These are phyloP conservation scores for Curvularia sp. DNA, from an alignment of 2,329 filamentous ascomycete species.

Conservation along the genomic window DNA sequence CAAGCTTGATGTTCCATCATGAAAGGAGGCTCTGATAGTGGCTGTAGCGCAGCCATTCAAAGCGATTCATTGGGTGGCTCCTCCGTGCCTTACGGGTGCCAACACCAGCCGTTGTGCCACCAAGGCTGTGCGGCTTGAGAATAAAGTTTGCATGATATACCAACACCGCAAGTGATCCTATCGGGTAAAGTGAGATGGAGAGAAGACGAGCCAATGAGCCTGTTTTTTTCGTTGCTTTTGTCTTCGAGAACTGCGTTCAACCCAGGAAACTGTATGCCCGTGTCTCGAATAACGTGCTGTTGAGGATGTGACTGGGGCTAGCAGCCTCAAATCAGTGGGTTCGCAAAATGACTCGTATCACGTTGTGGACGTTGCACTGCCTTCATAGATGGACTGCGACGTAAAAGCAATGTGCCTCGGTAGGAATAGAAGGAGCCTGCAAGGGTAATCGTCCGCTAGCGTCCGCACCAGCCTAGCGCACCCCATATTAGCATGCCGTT, in stretches of 20 bases:
- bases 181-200: not conserved
- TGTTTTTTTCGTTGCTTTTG: not conserved
- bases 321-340: not conserved
- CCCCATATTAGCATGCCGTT: conserved; percentile 2
- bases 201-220: not conserved
- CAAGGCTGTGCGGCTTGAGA: not conserved
- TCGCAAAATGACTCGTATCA: not conserved
- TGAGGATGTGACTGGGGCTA: not conserved
- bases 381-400: not conserved
- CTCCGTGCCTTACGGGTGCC: not conserved
- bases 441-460: conserved; percentile 7
- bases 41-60: not conserved
- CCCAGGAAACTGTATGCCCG: not conserved
- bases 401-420: conserved; percentile 5
- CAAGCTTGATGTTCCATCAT: not conserved
- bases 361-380: not conserved
- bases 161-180: not conserved
- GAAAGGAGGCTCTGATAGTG: not conserved
- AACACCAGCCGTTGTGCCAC: not conserved
- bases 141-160: conserved; percentile 2
- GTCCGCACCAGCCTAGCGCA: conserved; percentile 6
- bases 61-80: not conserved
- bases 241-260: not conserved
- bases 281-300: not conserved
- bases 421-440: not conserved